These are phyloP conservation scores for Phytophthora crassamura DNA, from an alignment of 352 stramenopile species.

Conservation along the genomic window DNA sequence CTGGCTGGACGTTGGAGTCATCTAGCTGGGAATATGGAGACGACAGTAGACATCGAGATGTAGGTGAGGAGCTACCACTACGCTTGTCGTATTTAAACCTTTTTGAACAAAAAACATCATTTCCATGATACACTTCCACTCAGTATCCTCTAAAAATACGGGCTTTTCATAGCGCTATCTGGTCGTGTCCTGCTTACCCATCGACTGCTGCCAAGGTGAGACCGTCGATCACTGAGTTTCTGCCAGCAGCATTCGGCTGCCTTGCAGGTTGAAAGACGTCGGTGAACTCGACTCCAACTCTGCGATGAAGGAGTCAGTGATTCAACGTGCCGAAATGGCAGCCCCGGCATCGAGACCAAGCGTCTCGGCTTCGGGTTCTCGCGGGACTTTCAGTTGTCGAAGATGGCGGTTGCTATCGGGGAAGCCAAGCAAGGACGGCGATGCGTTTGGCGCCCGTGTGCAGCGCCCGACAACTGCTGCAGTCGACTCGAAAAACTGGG, in stretches of 20 bases:
- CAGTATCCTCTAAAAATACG: conserved; percentile 25
- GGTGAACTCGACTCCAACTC: conserved; percentile 12
- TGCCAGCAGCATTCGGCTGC: conserved; percentile 3
- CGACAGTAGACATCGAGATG: conserved; percentile 15
- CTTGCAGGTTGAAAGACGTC: not conserved
- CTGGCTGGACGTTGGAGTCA: conserved; percentile 12
- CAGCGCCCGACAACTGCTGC: conserved; percentile 21
- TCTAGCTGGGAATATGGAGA: conserved; percentile 13
- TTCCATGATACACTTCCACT: too few species aligned
- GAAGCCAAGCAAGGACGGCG: conserved; percentile 18
- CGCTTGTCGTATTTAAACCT: conserved; percentile 43
- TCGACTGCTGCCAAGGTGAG: too few species aligned
- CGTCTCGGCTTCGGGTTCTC: conserved; percentile 28
- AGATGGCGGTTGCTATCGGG: conserved; percentile 48
- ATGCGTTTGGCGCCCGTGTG: not conserved
- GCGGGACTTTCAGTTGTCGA: conserved; percentile 50
- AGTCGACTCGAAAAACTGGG: conserved; percentile 31
- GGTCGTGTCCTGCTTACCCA: too few species aligned
- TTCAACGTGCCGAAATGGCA: conserved; percentile 21
- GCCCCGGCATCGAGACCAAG: conserved; percentile 8
- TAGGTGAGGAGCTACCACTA: conserved; percentile 19
- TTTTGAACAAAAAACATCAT: conserved; percentile 36
- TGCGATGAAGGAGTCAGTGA: conserved; percentile 25
- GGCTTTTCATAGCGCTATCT: not conserved
- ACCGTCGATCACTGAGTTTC: not conserved